Percentiles rank a stretch among this genome's conserved stretches.
Conservation (phyloP, 257 asterid species). For the Ophiorrhiza pumila region DNA sequence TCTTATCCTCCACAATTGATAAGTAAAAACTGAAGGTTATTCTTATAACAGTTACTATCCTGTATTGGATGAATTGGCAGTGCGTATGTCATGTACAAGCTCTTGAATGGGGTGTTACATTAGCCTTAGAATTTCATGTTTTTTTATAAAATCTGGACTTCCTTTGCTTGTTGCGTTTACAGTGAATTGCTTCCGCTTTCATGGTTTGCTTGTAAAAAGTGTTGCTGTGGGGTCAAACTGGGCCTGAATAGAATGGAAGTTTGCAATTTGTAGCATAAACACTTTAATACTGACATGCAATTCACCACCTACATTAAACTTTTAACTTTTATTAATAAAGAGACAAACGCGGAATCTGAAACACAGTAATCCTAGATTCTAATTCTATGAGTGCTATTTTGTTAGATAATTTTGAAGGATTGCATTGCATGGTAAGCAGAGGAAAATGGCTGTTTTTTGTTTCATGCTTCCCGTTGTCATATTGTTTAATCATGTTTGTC, state of each 20-base stretch:
- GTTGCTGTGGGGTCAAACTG: slow-evolving; percentile 9
- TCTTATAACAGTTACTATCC: not conserved
- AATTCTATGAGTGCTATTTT: slow-evolving; percentile 2
- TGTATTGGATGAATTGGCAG: not conserved
- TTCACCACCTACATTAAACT: slow-evolving; percentile 4
- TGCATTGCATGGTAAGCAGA: slow-evolving; percentile 11
- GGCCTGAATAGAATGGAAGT: slow-evolving; percentile 11
- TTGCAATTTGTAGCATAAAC: slow-evolving; percentile 3
- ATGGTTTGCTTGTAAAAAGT: not conserved
- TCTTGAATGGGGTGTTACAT: slow-evolving; percentile 1
- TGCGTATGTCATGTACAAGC: not conserved
- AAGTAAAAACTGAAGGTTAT: not conserved
- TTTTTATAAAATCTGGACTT: slow-evolving; percentile 4
- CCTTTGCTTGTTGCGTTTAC: slow-evolving; percentile 8
- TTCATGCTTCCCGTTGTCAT: slow-evolving; percentile 10
- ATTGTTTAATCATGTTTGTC: slow-evolving; percentile 16
- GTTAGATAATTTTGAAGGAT: slow-evolving; percentile 7
- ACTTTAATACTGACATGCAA: slow-evolving; percentile 5
- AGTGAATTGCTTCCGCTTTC: slow-evolving; percentile 8
- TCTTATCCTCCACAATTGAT: not conserved
- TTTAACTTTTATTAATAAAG: slow-evolving; percentile 9
- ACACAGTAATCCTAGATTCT: slow-evolving; percentile 12
- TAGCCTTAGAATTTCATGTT: not conserved
- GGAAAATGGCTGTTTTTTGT: slow-evolving; percentile 21
- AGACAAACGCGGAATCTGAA: slow-evolving; percentile 21